A percentile compares a stretch with the other conserved stretches of the same genome.
phyloP scores from a whole-genome alignment of 495 filamentous ascomycete genomes.

The Podospora bellae-mahoneyi region DNA sequence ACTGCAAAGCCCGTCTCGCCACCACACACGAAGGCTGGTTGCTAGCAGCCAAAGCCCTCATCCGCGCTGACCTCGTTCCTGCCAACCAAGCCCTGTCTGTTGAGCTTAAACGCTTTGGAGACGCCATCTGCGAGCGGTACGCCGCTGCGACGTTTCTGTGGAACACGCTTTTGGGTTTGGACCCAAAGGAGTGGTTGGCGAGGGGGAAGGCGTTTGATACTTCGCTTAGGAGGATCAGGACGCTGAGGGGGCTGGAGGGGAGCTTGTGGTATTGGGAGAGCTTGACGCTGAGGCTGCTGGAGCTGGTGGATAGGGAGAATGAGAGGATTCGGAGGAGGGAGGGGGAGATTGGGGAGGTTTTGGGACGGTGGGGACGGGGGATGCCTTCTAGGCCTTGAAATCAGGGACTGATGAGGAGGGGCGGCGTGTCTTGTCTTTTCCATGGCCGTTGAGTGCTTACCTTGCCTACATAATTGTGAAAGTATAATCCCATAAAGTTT shows the following conservation, averaged over 20 bases:
- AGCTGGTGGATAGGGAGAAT: conserved; percentile 5
- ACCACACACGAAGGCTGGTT: conserved; percentile 13
- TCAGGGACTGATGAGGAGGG: not conserved
- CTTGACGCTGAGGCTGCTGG: conserved; percentile 5
- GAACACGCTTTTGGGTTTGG: conserved; percentile 7
- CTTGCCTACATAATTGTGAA: too few relatives aligned
- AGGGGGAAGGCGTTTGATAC: conserved; percentile 7
- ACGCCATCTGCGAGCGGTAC: conserved; percentile 6
- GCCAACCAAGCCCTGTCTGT: not conserved
- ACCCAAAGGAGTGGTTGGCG: conserved; percentile 4
- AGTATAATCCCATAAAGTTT: not conserved
- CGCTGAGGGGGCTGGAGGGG: conserved; percentile 13
- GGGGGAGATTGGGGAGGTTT: conserved; percentile 1
- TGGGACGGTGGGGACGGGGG: conserved; percentile 9
- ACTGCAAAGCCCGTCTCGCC: conserved; percentile 6
- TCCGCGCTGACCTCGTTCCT: not conserved
- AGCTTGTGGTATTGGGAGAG: conserved; percentile 10
- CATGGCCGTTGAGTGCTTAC: not conserved
- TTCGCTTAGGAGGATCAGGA: conserved; percentile 1
- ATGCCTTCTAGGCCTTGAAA: not conserved
- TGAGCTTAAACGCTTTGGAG: not conserved
- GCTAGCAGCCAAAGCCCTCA: not conserved
- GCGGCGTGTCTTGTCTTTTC: too few relatives aligned
- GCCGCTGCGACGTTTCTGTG: conserved; percentile 1
- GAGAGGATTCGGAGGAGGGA: not conserved